These are phyloP conservation scores for Pulchroboletus neoregius DNA, from an alignment of 1,284 basidiomycete species.

Conservation along the genomic window DNA sequence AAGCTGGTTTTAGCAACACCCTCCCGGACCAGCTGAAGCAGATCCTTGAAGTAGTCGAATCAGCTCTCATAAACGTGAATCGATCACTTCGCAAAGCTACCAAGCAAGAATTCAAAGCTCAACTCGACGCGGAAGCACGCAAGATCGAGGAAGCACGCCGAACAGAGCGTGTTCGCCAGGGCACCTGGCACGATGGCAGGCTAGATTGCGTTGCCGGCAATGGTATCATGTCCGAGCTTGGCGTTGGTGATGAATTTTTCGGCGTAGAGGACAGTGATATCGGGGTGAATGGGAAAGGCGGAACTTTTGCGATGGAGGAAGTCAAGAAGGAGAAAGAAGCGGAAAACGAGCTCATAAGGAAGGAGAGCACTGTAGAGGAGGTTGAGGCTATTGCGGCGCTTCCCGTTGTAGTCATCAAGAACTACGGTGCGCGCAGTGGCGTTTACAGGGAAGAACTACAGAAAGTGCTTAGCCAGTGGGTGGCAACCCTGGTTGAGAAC, in stretches of 20 bases:
- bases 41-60: conserved; percentile 78
- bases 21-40: conserved; percentile 84
- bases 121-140: conserved; percentile 32
- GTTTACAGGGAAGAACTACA: conserved; percentile 71
- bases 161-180: conserved; percentile 47
- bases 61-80: conserved; percentile 66
- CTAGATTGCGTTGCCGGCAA: conserved; percentile 79
- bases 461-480: conserved; percentile 82
- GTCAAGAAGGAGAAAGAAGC: conserved; percentile 23
- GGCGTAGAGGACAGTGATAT: conserved; percentile 33
- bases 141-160: conserved; percentile 37
- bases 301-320: conserved; percentile 12
- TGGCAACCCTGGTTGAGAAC: conserved; percentile 75
- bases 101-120: conserved; percentile 37
- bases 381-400: conserved; percentile 55
- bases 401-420: conserved; percentile 83
- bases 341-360: conserved; percentile 32
- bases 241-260: conserved; percentile 67
- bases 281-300: conserved; percentile 21
- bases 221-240: conserved; percentile 80
- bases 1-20: conserved; percentile 83
- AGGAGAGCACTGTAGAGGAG: conserved; percentile 39
- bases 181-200: conserved; percentile 78
- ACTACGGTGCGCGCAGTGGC: conserved; percentile 67
- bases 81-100: conserved; percentile 47